phyloP scores from a whole-genome alignment of 2,329 filamentous ascomycete species.

The Westerdykella sp. region DNA sequence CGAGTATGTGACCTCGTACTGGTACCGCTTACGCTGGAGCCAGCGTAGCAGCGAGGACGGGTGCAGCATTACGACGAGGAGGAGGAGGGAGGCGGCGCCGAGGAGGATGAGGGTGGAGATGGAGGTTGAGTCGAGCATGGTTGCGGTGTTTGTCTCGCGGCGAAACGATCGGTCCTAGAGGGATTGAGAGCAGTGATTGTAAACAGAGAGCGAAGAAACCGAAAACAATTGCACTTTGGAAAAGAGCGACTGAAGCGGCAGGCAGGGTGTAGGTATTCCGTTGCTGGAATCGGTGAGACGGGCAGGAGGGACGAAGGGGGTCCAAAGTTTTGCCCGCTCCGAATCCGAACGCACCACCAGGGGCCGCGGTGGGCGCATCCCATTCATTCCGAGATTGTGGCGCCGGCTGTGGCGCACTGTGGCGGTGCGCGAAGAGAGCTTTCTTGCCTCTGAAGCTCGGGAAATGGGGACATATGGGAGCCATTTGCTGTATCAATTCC shows the following conservation, averaged over 20 bases:
- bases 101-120: conserved; percentile 34
- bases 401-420: no score
- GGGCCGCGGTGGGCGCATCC: background rate
- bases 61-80: conserved; percentile 42
- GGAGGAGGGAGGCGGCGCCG: conserved; percentile 33
- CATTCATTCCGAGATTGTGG: no score
- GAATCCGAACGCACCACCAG: conserved; percentile 1
- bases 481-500: no score
- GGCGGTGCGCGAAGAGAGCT: no score
- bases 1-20: conserved; percentile 94
- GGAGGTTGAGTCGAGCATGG: conserved; percentile 32
- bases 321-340: conserved; percentile 11
- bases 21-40: conserved; percentile 93
- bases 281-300: no score
- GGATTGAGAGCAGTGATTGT: no score
- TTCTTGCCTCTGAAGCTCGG: no score
- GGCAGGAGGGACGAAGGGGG: background rate
- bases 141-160: no score
- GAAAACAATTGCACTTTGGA: background rate
- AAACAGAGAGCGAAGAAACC: background rate
- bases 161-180: no score
- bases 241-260: no score
- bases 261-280: no score
- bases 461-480: no score
- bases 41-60: conserved; percentile 63